Percentiles rank a stretch among this genome's conserved stretches.
These are phyloP conservation scores for Pyricularia grisea DNA, from an alignment of 2,329 filamentous ascomycete genomes.

Conservation along the genomic window DNA sequence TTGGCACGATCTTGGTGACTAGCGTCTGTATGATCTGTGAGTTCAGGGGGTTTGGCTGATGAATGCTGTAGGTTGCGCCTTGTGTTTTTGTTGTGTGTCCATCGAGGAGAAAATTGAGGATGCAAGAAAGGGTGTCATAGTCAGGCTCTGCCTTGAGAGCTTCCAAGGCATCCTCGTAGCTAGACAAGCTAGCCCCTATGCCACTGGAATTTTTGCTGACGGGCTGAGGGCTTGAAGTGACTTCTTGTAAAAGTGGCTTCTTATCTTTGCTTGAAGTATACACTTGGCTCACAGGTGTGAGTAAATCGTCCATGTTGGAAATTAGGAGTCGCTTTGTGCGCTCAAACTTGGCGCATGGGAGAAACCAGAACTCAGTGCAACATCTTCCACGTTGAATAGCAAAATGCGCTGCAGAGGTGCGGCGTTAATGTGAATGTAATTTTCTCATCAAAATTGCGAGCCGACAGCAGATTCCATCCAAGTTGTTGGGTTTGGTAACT, in stretches of 20 bases:
- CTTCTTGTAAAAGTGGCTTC: slow-evolving; percentile 27
- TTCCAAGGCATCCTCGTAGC: slow-evolving; percentile 44
- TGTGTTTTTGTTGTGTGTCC: slow-evolving; percentile 13
- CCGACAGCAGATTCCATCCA: neutral
- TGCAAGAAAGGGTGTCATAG: slow-evolving; percentile 41
- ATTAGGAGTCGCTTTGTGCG: neutral
- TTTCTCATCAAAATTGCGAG: neutral
- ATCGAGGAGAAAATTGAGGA: slow-evolving; percentile 40
- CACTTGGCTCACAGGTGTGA: slow-evolving; percentile 44
- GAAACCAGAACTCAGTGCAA: neutral
- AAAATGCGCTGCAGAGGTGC: neutral
- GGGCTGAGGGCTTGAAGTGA: slow-evolving; percentile 10
- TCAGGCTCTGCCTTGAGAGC: slow-evolving; percentile 53
- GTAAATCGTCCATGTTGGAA: slow-evolving; percentile 41
- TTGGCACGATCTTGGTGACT: slow-evolving; percentile 64
- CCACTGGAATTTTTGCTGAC: neutral
- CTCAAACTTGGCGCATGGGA: neutral
- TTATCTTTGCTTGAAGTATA: slow-evolving; percentile 30
- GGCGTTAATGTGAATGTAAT: neutral
- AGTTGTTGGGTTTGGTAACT: neutral
- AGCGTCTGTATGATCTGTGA: slow-evolving; percentile 69
- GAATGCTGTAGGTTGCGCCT: slow-evolving; percentile 41
- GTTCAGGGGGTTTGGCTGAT: slow-evolving; percentile 53
- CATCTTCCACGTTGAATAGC: neutral
- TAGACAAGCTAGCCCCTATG: neutral